Evolutionary conservation across 371 early-diverging fungal species (phyloP), one percentile per base, ranked within the genome.

Genomic region (Thermomucor indicae-seudaticae): DNA sequence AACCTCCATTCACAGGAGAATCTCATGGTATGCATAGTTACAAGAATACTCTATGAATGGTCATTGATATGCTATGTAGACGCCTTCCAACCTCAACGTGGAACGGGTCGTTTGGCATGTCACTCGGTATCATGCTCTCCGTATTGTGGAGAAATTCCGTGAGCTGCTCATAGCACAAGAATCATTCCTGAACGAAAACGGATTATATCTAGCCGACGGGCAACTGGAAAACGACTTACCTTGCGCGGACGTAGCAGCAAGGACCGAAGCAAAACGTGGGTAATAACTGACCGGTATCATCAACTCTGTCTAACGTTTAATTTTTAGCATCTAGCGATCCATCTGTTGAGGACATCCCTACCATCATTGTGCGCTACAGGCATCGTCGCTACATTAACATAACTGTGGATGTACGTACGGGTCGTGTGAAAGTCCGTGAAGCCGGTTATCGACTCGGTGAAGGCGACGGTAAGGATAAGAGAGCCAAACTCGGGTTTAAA

Each of bases 371-470:
- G 12, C 72, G 74, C 34, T 67, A 78, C 49, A 67, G 79, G 30
- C 75, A 75, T 37, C 72, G 76, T 25, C 67, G 69, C n/a, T 78
- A 72, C 57, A 68, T 82, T 24, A 71, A 67, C 45, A 77, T 82
- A 35, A 70, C 67, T 17, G 45, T 74, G 6, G 82, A 82, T 57
- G 57, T 75, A 43, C 70, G 82, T 16, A 75, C 79, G 1, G 82
- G 82, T 14, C 72, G 68, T 42, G 60, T 79, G 27, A 78, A 74
- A 27, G 79, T 73, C 12, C 65, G 68, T 3, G 82, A 79, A 35
- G 64, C 75, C 14, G 75, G 76, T 23, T 68, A 68, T 24, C 60
- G 72, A 3, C 63, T 65, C 6, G 70, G 74, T 27, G 80, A 78
- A 53, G 72, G 72, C 11, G 78, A 81, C 57, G 68, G 79, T 78